phyloP scores from a whole-genome alignment of 208 protist genomes.

The Naegleria gruberi region DNA sequence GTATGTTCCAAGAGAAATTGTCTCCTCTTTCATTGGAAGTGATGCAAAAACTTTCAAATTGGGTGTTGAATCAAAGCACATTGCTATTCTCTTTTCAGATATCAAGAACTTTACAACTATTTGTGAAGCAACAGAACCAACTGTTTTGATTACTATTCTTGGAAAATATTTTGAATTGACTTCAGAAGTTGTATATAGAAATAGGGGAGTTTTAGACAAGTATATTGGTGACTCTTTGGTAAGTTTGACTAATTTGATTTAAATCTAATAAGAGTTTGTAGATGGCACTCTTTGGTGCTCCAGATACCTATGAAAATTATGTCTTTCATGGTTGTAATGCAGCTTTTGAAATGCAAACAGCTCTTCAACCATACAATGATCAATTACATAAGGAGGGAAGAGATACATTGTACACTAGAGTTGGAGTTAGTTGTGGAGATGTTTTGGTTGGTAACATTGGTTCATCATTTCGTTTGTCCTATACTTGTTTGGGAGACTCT shows the following conservation, averaged over 20 bases:
- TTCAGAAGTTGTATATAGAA: neutral
- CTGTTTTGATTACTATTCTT: neutral
- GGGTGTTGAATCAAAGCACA: neutral
- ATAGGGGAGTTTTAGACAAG: neutral
- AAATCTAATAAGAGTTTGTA: neutral
- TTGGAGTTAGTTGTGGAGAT: neutral
- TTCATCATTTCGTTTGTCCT: neutral
- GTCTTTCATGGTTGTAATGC: neutral
- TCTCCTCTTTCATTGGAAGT: neutral
- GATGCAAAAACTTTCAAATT: neutral
- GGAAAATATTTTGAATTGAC: neutral
- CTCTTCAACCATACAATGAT: neutral
- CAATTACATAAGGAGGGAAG: neutral
- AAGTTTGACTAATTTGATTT: neutral
- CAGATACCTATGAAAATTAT: neutral
- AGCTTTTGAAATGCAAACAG: neutral
- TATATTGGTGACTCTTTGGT: neutral
- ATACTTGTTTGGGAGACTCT: neutral
- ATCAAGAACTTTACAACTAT: slow-evolving; percentile 12
- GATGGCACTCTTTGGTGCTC: neutral
- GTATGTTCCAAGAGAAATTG: neutral
- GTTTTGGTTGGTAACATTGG: slow-evolving; percentile 7
- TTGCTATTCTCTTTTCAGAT: neutral
- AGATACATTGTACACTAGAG: neutral
- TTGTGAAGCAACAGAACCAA: neutral